Conservation (phyloP, 805 yeast genomes). For the Candida insectalens region DNA sequence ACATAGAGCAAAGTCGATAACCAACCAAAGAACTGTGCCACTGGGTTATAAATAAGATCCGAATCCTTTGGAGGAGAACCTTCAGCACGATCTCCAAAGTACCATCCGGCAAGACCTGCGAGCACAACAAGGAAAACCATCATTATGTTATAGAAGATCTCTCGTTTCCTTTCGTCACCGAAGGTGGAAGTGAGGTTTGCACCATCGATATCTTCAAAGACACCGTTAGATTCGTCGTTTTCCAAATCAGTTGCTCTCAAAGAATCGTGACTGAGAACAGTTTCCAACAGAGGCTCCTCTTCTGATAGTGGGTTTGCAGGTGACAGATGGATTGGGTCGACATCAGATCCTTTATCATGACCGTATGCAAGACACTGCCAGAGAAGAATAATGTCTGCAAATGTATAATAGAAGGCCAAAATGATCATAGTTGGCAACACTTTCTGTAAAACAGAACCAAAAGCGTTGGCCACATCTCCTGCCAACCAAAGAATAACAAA, state of each 20-base stretch:
- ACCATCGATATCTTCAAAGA: slow-evolving; percentile 24
- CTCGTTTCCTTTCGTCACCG: slow-evolving; percentile 11
- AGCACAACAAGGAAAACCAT: slow-evolving; percentile 60
- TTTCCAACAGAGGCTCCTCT: slow-evolving; percentile 48
- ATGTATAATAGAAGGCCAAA: slow-evolving; percentile 84
- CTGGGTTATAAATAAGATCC: slow-evolving; percentile 53
- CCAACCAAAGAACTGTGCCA: slow-evolving; percentile 87
- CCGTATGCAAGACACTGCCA: slow-evolving; percentile 81
- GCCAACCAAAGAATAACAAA: slow-evolving; percentile 87
- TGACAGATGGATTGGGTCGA: slow-evolving; percentile 71
- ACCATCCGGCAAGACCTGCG: slow-evolving; percentile 87
- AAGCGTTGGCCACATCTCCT: slow-evolving; percentile 88
- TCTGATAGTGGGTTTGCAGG: slow-evolving; percentile 83
- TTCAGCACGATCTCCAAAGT: slow-evolving; percentile 31
- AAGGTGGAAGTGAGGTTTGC: slow-evolving; percentile 11
- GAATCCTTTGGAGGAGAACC: slow-evolving; percentile 24
- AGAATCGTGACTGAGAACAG: slow-evolving; percentile 27
- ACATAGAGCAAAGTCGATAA: slow-evolving; percentile 64
- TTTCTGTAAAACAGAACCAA: slow-evolving; percentile 85
- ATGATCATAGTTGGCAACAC: slow-evolving; percentile 92
- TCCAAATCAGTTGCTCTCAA: neutral
- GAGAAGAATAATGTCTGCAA: slow-evolving; percentile 79
- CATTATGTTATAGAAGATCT: slow-evolving; percentile 26
- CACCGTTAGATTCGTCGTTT: slow-evolving; percentile 22
- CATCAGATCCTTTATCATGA: slow-evolving; percentile 34